A percentile compares a stretch with the other conserved stretches of the same genome.
These are phyloP conservation scores for Paramecium sexaurelia DNA, from an alignment of 73 alveolate genomes.

Conservation along the genomic window DNA sequence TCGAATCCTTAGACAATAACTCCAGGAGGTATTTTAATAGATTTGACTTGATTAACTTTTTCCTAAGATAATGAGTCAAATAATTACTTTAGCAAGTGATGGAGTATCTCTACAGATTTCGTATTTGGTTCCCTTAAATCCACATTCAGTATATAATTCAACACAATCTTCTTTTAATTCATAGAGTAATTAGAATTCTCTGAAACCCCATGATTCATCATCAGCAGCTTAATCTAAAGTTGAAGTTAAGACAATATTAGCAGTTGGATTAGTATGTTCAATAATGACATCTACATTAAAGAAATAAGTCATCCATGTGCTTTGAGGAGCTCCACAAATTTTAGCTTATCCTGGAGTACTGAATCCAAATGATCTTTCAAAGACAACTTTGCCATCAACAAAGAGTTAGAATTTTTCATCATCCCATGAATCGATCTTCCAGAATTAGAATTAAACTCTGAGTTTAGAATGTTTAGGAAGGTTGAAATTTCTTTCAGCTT, in stretches of 20 bases:
- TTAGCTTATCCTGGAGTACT: conserved; percentile 48
- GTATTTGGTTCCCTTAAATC: background rate
- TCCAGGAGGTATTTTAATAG: conserved; percentile 46
- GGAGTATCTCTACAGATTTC: conserved; percentile 52
- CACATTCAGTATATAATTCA: conserved; percentile 43
- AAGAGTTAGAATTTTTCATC: conserved; percentile 28
- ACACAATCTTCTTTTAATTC: conserved; percentile 50
- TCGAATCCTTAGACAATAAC: conserved; percentile 26
- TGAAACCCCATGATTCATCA: conserved; percentile 58
- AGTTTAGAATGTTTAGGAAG: conserved; percentile 4
- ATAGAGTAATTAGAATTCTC: conserved; percentile 42
- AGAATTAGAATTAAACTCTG: conserved; percentile 10
- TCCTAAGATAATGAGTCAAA: background rate
- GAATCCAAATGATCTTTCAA: conserved; percentile 29
- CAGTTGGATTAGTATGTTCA: background rate
- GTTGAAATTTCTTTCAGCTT: conserved; percentile 35
- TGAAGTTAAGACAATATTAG: background rate
- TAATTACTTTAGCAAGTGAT: conserved; percentile 5
- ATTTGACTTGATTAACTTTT: conserved; percentile 1
- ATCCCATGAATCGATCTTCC: conserved; percentile 56
- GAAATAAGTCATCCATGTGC: conserved; percentile 43
- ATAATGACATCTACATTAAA: background rate
- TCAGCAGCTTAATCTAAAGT: conserved; percentile 45
- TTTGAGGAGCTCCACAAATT: conserved; percentile 46
- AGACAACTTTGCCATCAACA: conserved; percentile 35